Conservation (phyloP, 129 eudicot species). For the Tagetes erecta region DNA sequence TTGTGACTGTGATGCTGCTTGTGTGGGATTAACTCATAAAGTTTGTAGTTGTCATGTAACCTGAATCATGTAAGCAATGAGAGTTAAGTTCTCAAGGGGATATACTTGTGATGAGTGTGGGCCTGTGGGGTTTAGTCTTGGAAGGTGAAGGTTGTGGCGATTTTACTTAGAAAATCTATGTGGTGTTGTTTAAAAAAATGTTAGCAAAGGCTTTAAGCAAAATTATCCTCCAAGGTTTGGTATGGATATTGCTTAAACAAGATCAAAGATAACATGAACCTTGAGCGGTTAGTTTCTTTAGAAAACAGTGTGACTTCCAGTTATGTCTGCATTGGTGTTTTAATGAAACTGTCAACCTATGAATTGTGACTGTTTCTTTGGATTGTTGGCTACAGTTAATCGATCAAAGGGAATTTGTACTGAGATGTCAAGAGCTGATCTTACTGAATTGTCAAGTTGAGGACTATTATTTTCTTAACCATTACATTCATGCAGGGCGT, state of each 20-base stretch:
- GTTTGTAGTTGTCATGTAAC: slow-evolving; percentile 6
- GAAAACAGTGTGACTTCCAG: neutral
- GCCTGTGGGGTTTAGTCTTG: no score
- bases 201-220: neutral
- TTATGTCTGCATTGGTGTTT: neutral
- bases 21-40: neutral
- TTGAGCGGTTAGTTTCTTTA: no score
- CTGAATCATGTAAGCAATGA: slow-evolving; percentile 14
- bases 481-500: slow-evolving; percentile 44
- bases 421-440: slow-evolving; percentile 74
- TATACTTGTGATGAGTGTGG: no score
- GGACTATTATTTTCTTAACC: neutral
- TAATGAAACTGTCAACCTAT: neutral
- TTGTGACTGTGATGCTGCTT: neutral
- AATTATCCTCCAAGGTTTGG: neutral
- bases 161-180: no score
- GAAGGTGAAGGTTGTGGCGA: no score
- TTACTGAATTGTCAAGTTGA: slow-evolving; percentile 40
- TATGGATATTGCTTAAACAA: neutral
- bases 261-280: neutral
- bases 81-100: neutral
- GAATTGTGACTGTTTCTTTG: slow-evolving; percentile 1
- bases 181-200: no score
- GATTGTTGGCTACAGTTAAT: slow-evolving; percentile 66
- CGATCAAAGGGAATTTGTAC: slow-evolving; percentile 81